Evolutionary conservation across 495 filamentous ascomycete genomes (phyloP).

Genomic region (Friedmanniomyces simplex): DNA sequence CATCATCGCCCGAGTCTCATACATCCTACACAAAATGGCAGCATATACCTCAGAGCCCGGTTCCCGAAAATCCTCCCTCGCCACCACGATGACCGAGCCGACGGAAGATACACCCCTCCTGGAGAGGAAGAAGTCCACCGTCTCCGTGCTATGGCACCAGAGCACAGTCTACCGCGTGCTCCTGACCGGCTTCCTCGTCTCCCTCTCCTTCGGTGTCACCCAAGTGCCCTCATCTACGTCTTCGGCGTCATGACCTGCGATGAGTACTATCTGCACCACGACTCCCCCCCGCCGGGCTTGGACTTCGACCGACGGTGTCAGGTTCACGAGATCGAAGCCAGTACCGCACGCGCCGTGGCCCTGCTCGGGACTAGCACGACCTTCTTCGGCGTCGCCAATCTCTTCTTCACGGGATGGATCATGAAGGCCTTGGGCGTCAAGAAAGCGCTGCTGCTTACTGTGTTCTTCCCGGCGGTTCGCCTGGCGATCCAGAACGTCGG

Average conservation of each 20-base stretch:
- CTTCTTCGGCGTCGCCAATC: conserved; percentile 40
- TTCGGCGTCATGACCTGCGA: conserved; percentile 51
- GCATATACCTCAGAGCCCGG: background rate
- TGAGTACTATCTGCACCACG: conserved; percentile 43
- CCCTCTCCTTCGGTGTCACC: conserved; percentile 46
- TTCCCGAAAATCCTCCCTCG: conserved; percentile 1
- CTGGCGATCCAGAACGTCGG: conserved; percentile 45
- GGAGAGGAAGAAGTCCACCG: conserved; percentile 1
- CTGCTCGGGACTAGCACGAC: conserved; percentile 39
- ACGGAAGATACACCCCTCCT: conserved; percentile 5
- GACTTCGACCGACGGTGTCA: conserved; percentile 30
- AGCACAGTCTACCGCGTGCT: conserved; percentile 27
- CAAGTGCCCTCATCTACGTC: conserved; percentile 51
- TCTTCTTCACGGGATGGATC: conserved; percentile 48
- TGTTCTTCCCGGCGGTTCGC: conserved; percentile 41
- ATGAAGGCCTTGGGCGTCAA: conserved; percentile 47
- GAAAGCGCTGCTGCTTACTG: conserved; percentile 40
- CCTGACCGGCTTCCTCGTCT: conserved; percentile 43
- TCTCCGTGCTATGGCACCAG: conserved; percentile 12
- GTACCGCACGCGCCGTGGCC: conserved; percentile 42
- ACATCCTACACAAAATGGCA: background rate
- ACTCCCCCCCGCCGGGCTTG: conserved; percentile 27
- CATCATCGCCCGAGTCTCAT: background rate
- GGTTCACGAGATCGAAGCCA: conserved; percentile 41
- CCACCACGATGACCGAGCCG: conserved; percentile 2